phyloP scores from a whole-genome alignment of 1,139 yeast species.

The Suhomyces bokatorum region DNA sequence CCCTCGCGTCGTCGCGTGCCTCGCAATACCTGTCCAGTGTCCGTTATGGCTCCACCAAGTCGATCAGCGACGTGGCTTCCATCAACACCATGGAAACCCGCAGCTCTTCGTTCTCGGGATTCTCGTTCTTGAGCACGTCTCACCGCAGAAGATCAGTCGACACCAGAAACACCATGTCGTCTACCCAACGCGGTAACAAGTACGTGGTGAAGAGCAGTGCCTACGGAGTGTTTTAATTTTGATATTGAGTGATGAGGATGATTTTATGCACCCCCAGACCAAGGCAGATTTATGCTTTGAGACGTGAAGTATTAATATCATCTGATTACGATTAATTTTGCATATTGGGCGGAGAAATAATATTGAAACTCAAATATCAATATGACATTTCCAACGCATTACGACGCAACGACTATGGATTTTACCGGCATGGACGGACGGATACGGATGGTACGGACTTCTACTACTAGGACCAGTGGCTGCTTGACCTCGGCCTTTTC shows the following conservation, averaged over 20 bases:
- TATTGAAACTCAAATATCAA: no score
- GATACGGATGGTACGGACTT: neutral
- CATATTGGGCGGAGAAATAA: no score
- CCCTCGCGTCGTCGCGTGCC: constrained; percentile 7
- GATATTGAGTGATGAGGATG: no score
- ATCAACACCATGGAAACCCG: constrained; percentile 30
- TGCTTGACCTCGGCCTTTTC: constrained; percentile 6
- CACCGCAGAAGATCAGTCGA: constrained; percentile 12
- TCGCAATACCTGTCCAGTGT: constrained; percentile 9
- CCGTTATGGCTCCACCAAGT: constrained; percentile 4
- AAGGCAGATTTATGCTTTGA: no score
- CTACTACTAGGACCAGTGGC: neutral
- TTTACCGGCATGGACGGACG: neutral
- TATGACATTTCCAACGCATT: no score
- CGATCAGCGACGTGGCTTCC: constrained; percentile 29
- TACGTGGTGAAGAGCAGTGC: constrained; percentile 22
- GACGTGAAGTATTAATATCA: no score
- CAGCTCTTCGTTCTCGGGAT: constrained; percentile 33
- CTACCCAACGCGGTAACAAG: constrained; percentile 18
- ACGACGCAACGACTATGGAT: neutral
- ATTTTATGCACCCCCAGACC: no score
- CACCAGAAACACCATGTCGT: constrained; percentile 4
- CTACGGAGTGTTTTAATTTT: constrained; percentile 16
- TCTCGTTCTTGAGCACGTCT: constrained; percentile 28
- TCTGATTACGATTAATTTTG: no score